phyloP scores from a whole-genome alignment of 2,329 filamentous ascomycete genomes.

The Colletotrichum endophyticum region DNA sequence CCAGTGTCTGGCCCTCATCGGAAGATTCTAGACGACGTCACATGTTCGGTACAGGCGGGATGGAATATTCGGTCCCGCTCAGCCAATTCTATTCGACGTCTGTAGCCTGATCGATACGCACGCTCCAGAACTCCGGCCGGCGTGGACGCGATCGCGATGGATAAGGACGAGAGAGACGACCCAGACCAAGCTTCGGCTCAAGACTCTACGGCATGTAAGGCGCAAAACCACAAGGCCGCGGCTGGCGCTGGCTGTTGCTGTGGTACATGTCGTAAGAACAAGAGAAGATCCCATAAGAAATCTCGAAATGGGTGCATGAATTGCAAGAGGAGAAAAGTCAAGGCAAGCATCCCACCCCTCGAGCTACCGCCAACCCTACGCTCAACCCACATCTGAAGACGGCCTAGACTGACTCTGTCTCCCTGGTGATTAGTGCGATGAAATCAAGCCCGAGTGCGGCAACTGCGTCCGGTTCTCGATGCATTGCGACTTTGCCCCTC shows the following conservation, averaged over 20 bases:
- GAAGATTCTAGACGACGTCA: neutral
- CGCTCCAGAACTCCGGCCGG: neutral
- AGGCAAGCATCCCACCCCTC: neutral
- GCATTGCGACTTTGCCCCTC: slow-evolving; percentile 20
- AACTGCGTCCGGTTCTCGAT: slow-evolving; percentile 22
- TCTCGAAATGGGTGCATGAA: slow-evolving; percentile 23
- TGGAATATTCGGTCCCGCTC: neutral
- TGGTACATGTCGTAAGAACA: slow-evolving; percentile 5
- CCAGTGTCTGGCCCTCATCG: neutral
- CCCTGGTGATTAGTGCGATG: slow-evolving; percentile 16
- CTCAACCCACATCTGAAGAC: neutral
- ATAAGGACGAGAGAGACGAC: neutral
- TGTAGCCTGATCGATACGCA: neutral
- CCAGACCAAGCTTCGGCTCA: neutral
- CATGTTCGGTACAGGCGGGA: neutral
- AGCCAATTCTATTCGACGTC: neutral
- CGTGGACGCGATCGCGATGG: neutral
- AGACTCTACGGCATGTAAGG: neutral
- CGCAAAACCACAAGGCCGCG: neutral
- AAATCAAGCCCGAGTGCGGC: slow-evolving; percentile 21
- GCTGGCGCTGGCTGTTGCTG: neutral
- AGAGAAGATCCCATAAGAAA: slow-evolving; percentile 17
- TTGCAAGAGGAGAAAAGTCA: slow-evolving; percentile 23
- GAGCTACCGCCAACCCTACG: neutral
- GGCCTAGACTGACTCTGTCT: neutral